Percentiles rank a stretch among this genome's conserved stretches.
phyloP scores from a whole-genome alignment of 345 rosid species.

The Citrus sinensis region DVS_A1.0 CM039163.1:3110001-3110500 shows the following conservation, averaged over 20 bases:
- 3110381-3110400: not conserved
- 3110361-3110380: not conserved
- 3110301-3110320: not conserved
- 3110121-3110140: not conserved
- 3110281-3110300: not conserved
- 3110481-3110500: not conserved
- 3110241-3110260: not conserved
- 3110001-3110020: not conserved
- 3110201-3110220: not conserved
- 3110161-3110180: not conserved
- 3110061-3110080: not conserved
- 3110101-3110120: not conserved
- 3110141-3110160: not conserved
- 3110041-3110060: not conserved
- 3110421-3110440: not conserved
- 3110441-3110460: not conserved
- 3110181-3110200: not conserved
- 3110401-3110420: not conserved
- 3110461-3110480: not conserved
- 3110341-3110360: not conserved
- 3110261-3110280: not conserved
- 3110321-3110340: not conserved
- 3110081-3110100: not conserved
- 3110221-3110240: not conserved
- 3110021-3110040: not conserved